These are phyloP conservation scores for Amesomyces nigricolor DNA, from an alignment of 2,329 filamentous ascomycete genomes.

Conservation along the genomic window DNA sequence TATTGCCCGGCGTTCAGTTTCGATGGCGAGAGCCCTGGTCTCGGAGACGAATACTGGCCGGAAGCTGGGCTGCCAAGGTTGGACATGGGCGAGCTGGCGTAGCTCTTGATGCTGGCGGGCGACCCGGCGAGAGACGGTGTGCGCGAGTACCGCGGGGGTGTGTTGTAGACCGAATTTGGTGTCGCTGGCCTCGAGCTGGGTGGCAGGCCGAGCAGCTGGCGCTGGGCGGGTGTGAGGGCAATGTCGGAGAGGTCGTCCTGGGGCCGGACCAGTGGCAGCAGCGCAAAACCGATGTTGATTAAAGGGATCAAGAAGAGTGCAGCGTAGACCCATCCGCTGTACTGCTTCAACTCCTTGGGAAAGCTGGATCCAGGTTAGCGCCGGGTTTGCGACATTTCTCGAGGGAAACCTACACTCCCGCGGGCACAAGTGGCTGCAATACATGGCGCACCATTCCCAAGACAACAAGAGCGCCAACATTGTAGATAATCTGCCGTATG, in stretches of 20 bases:
- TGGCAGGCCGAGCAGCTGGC: slow-evolving; percentile 74
- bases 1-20: slow-evolving; percentile 32
- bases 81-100: slow-evolving; percentile 53
- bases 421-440: slow-evolving; percentile 32
- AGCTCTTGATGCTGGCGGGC: slow-evolving; percentile 53
- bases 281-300: slow-evolving; percentile 65
- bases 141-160: slow-evolving; percentile 79
- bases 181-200: slow-evolving; percentile 59
- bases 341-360: slow-evolving; percentile 31
- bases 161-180: slow-evolving; percentile 68
- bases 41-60: slow-evolving; percentile 8
- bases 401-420: slow-evolving; percentile 34
- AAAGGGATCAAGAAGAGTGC: slow-evolving; percentile 52
- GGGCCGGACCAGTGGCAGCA: slow-evolving; percentile 65
- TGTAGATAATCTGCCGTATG: slow-evolving; percentile 63
- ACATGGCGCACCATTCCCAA: slow-evolving; percentile 35
- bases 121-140: slow-evolving; percentile 63
- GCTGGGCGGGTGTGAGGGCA: slow-evolving; percentile 82
- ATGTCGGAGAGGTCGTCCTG: slow-evolving; percentile 82
- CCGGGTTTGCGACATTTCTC: too few relatives aligned
- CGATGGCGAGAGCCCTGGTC: slow-evolving; percentile 26
- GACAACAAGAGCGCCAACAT: slow-evolving; percentile 44
- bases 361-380: slow-evolving; percentile 29
- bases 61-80: slow-evolving; percentile 45
- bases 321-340: slow-evolving; percentile 42